Conservation (phyloP, 148 eudicot genomes). For the Oxyria digyna region DNA sequence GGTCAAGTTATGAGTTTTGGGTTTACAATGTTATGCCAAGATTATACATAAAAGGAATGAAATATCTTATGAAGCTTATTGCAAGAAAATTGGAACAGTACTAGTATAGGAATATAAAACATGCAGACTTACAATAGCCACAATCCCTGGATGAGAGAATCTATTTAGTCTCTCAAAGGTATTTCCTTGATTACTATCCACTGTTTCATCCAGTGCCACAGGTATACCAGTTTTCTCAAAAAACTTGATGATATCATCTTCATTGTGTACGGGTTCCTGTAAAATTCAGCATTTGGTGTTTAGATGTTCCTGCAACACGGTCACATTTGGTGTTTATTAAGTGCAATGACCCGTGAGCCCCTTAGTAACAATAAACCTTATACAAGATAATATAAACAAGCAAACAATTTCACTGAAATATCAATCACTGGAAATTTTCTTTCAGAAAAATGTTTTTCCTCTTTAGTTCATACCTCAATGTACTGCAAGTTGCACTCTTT, state of each 20-base stretch:
- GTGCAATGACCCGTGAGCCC: background rate
- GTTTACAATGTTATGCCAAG: background rate
- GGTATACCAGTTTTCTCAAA: constrained; percentile 80
- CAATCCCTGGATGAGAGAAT: constrained; percentile 67
- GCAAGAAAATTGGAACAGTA: background rate
- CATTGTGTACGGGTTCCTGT: constrained; percentile 81
- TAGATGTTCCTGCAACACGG: background rate
- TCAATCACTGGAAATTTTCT: background rate
- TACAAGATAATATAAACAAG: background rate
- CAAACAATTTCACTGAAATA: background rate
- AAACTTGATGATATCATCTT: constrained; percentile 71
- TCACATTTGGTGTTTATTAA: background rate
- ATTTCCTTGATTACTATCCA: constrained; percentile 45
- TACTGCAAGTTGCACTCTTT: constrained; percentile 68
- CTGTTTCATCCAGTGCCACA: constrained; percentile 92
- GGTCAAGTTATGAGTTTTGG: background rate
- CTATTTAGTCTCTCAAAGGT: constrained; percentile 43
- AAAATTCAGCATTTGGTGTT: background rate
- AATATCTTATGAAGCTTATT: background rate
- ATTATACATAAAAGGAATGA: background rate
- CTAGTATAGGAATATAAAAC: background rate
- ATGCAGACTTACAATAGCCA: constrained; percentile 69
- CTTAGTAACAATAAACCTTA: background rate
- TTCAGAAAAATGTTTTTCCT: background rate
- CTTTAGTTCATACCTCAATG: constrained; percentile 51